Conservation (phyloP, 148 eudicot genomes). For the Chenopodium berlandieri region DNA sequence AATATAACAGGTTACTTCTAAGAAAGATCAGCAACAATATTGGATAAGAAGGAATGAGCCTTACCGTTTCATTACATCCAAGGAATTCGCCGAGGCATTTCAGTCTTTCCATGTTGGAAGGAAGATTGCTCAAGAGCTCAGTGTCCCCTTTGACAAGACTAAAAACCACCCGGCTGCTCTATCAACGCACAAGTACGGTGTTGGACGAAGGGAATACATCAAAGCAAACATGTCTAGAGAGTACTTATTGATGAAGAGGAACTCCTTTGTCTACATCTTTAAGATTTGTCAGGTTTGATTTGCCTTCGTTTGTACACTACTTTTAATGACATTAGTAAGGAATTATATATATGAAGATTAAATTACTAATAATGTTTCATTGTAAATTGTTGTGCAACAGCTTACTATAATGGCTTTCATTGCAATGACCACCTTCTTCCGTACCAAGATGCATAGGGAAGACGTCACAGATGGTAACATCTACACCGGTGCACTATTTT, state of each 20-base stretch:
- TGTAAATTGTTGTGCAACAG: slow-evolving; percentile 30
- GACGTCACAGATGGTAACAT: slow-evolving; percentile 41
- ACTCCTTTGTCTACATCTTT: slow-evolving; percentile 67
- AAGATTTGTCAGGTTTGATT: slow-evolving; percentile 43
- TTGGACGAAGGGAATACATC: slow-evolving; percentile 43
- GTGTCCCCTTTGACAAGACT: slow-evolving; percentile 52
- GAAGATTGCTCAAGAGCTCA: slow-evolving; percentile 43
- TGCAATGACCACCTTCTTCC: slow-evolving; percentile 62
- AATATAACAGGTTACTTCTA: slow-evolving; percentile 63
- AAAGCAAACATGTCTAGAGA: slow-evolving; percentile 60
- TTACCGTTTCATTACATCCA: slow-evolving; percentile 55
- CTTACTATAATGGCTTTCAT: slow-evolving; percentile 42
- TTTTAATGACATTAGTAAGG: not conserved
- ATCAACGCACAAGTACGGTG: slow-evolving; percentile 54
- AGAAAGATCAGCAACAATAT: slow-evolving; percentile 77
- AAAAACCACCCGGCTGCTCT: slow-evolving; percentile 81
- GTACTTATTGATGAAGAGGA: slow-evolving; percentile 68
- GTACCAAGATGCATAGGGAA: slow-evolving; percentile 53
- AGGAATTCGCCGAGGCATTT: slow-evolving; percentile 65
- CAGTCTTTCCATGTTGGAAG: slow-evolving; percentile 63
- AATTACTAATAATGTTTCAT: not conserved
- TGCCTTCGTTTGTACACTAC: not conserved
- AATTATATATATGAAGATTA: not conserved
- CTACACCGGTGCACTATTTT: slow-evolving; percentile 58
- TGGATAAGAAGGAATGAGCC: slow-evolving; percentile 54